These are phyloP conservation scores for Suzukiozyma palmioleophila DNA, from an alignment of 1,139 yeast species.

Conservation along the genomic window DNA sequence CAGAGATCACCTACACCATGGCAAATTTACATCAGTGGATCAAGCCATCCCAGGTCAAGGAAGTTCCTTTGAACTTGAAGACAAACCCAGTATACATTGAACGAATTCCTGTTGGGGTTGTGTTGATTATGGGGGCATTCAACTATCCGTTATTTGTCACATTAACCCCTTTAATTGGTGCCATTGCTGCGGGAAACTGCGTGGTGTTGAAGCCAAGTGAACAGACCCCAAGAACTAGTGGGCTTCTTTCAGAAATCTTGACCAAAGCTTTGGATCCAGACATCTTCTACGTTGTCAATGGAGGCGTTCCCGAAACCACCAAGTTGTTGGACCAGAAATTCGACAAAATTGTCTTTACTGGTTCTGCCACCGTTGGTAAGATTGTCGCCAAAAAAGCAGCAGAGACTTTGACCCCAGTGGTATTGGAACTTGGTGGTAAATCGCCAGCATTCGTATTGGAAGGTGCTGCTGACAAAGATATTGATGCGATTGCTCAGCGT, in stretches of 20 bases:
- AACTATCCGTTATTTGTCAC: slow-evolving; percentile 75
- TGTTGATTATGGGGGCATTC: slow-evolving; percentile 76
- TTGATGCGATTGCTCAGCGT: slow-evolving; percentile 55
- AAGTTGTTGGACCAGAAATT: slow-evolving; percentile 58
- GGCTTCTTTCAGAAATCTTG: slow-evolving; percentile 51
- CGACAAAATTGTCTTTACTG: slow-evolving; percentile 85
- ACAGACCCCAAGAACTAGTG: slow-evolving; percentile 58
- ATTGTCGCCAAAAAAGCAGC: slow-evolving; percentile 80
- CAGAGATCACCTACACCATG: slow-evolving; percentile 59
- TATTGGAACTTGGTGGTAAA: slow-evolving; percentile 87
- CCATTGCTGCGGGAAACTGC: slow-evolving; percentile 85
- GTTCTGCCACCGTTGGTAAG: slow-evolving; percentile 69
- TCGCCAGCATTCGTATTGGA: slow-evolving; percentile 73
- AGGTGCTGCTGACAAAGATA: slow-evolving; percentile 37
- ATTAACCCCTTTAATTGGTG: slow-evolving; percentile 67
- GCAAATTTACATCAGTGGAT: slow-evolving; percentile 58
- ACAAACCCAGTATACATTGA: slow-evolving; percentile 50
- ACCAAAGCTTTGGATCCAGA: slow-evolving; percentile 50
- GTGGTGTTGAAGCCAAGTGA: slow-evolving; percentile 82
- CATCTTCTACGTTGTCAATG: slow-evolving; percentile 61
- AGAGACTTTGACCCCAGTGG: slow-evolving; percentile 70
- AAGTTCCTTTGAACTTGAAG: slow-evolving; percentile 41
- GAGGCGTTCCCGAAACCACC: slow-evolving; percentile 68
- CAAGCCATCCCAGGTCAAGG: slow-evolving; percentile 45
- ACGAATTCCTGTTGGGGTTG: slow-evolving; percentile 69